Conservation (phyloP, 257 asterid genomes). For the Verbena officinalis region DNA sequence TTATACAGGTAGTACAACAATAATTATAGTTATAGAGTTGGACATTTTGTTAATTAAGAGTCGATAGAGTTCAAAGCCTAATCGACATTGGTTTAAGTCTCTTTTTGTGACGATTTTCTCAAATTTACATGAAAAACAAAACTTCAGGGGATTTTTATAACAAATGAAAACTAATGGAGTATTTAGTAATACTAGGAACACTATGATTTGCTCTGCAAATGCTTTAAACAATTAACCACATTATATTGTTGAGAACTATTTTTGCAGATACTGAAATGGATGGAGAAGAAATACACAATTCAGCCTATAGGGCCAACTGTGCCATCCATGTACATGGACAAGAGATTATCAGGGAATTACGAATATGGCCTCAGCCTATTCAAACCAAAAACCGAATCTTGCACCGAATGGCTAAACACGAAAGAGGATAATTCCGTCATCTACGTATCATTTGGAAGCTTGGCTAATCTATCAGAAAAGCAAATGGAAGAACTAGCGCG, state of each 20-base stretch:
- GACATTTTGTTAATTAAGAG: too few relatives aligned
- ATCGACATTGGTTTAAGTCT: too few relatives aligned
- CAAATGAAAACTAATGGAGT: too few relatives aligned
- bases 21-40: too few relatives aligned
- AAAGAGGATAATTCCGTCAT: slow-evolving; percentile 35
- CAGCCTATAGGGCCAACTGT: slow-evolving; percentile 42
- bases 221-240: background rate
- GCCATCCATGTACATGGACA: slow-evolving; percentile 40
- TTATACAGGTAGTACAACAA: too few relatives aligned
- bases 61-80: too few relatives aligned
- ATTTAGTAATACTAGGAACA: too few relatives aligned
- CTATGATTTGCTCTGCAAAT: too few relatives aligned
- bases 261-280: slow-evolving; percentile 40
- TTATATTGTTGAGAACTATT: background rate
- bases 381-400: slow-evolving; percentile 34
- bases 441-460: slow-evolving; percentile 48
- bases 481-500: slow-evolving; percentile 41
- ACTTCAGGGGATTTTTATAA: too few relatives aligned
- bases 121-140: too few relatives aligned
- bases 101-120: too few relatives aligned
- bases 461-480: slow-evolving; percentile 11
- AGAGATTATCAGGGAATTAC: slow-evolving; percentile 28
- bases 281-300: slow-evolving; percentile 24
- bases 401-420: slow-evolving; percentile 38
- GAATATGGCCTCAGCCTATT: slow-evolving; percentile 41